phyloP scores from a whole-genome alignment of 805 yeast genomes.

The Wickerhamiella australiensis region DNA sequence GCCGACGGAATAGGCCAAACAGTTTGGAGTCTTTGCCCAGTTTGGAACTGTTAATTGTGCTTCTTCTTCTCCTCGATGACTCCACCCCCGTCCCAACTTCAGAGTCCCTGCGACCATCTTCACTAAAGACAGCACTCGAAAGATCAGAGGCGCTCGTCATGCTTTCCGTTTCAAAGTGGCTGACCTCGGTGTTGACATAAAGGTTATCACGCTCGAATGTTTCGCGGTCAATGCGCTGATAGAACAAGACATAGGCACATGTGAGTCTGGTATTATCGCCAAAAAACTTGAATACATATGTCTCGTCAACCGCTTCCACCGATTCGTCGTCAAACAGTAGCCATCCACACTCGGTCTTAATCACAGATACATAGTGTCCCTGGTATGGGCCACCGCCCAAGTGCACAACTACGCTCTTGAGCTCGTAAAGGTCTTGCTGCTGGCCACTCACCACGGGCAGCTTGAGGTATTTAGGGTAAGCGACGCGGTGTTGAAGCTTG shows the following conservation, averaged over 20 bases:
- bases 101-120: slow-evolving; percentile 1
- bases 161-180: slow-evolving; percentile 4
- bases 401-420: slow-evolving; percentile 80
- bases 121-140: slow-evolving; percentile 7
- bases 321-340: slow-evolving; percentile 89
- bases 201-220: slow-evolving; percentile 10
- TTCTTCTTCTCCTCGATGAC: neutral
- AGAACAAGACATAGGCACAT: slow-evolving; percentile 82
- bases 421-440: slow-evolving; percentile 56
- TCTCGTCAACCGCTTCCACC: slow-evolving; percentile 76
- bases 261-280: slow-evolving; percentile 84
- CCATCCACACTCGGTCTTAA: slow-evolving; percentile 80
- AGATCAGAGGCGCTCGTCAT: slow-evolving; percentile 4
- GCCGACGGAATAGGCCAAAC: slow-evolving; percentile 8
- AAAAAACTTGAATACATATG: slow-evolving; percentile 69
- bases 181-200: slow-evolving; percentile 11
- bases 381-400: slow-evolving; percentile 97
- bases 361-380: slow-evolving; percentile 86
- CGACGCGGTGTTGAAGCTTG: slow-evolving; percentile 74
- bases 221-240: slow-evolving; percentile 39
- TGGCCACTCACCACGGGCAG: slow-evolving; percentile 50
- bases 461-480: slow-evolving; percentile 62
- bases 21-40: neutral
- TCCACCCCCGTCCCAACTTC: neutral
- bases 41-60: neutral